These are phyloP conservation scores for Cenococcum geophilum DNA, from an alignment of 495 filamentous ascomycete species.

Conservation along the genomic window DNA sequence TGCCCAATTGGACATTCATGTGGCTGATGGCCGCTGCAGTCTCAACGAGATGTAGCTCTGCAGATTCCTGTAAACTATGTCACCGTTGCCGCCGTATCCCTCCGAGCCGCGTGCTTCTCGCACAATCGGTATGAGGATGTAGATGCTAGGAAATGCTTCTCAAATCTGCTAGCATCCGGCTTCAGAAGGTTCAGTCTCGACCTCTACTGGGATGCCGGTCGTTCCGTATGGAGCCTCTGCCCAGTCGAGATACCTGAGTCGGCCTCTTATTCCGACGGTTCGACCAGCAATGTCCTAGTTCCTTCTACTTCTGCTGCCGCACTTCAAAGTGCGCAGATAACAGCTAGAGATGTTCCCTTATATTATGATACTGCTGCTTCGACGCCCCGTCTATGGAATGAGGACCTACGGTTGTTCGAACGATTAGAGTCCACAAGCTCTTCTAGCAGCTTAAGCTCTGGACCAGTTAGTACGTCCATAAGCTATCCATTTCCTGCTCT, in stretches of 20 bases:
- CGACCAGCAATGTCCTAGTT: conserved; percentile 10
- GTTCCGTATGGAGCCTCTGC: conserved; percentile 53
- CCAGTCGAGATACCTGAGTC: conserved; percentile 42
- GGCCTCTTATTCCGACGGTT: background rate
- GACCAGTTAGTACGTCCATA: background rate
- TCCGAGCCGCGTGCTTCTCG: conserved; percentile 55
- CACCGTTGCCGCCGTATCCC: conserved; percentile 48
- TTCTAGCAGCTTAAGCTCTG: background rate
- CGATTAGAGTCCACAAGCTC: background rate
- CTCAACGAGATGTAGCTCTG: conserved; percentile 55
- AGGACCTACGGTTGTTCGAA: background rate
- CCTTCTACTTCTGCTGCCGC: conserved; percentile 5
- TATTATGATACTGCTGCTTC: background rate
- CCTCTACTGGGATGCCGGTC: conserved; percentile 55
- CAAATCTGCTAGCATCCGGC: conserved; percentile 55
- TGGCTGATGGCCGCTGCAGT: conserved; percentile 36
- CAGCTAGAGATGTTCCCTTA: background rate
- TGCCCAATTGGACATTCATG: background rate
- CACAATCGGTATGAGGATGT: conserved; percentile 46
- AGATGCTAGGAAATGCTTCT: conserved; percentile 49
- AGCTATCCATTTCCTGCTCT: background rate
- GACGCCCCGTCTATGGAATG: background rate
- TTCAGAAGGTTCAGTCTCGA: conserved; percentile 56
- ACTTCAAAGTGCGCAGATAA: background rate
- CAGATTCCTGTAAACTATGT: conserved; percentile 59